Evolutionary conservation across 805 yeast species (phyloP), one percentile per base, ranked within the genome.

Genomic region (Scheffersomyces lignosus): DNA sequence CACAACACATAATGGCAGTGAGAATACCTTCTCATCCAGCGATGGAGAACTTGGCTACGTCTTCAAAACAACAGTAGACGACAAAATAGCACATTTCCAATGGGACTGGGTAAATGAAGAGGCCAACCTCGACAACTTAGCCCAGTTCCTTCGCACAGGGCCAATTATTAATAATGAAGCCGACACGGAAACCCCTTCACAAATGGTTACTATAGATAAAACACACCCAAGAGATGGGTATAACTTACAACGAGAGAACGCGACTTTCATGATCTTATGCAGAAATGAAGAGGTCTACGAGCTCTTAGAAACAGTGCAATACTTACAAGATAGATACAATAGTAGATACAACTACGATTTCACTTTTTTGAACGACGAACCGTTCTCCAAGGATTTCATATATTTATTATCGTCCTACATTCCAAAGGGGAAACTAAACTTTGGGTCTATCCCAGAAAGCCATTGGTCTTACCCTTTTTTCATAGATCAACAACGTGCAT

Each of bases 341-440:
- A 24, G 52, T 28, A 64, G 70, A 36, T 81, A 59, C 53, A 74
- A 79, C 47, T 85, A 86, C 52, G 93, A 86, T 57, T 86, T 89
- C 87, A 81, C 84, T 3, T 86, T 87, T 49, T 58, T 86, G 32
- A 87, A 87, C 56, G 89, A 87, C 52, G 75, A 68, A 43, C 77
- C 75, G 2, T 87, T 87, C 56, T 54, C 71, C 29, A 71, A 68
- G 3, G 77, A 75, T 44, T 87, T 86, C 57, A 72, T 65, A 38
- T 53, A 60, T 18, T 57, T 66, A 17, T 73, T 83, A 1, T 43
- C 69, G 9, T 70, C 70, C 15, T 51, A 71, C 10, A 75, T 81
- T n/a, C 71, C 84, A 2, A 15, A 33, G 10, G 89, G 91, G 26
- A 59, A 53, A 4, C 76, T 80, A 25, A 71, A 73, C 38, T 87